Base-by-base conservation (phyloP, 306 rosid genomes). In the Dalbergia cultrata region DNA sequence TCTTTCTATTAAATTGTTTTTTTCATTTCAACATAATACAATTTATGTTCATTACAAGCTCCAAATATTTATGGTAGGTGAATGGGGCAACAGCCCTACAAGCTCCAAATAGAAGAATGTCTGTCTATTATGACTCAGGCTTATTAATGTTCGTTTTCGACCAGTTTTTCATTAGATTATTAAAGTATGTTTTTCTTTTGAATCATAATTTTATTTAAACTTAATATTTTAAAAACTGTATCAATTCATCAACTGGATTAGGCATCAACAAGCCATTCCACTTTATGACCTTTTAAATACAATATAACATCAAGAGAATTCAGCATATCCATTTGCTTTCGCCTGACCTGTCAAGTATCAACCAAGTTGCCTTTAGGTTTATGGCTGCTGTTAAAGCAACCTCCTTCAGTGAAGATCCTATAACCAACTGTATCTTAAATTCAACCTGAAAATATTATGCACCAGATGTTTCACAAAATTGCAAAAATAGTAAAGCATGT, bases 291-390 rank as follows among this genome's bases (percentile, higher is more conserved):
- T 4, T 53, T 62, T 68, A 72, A 8, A 67, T 63, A 35, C 67
- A 57, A 17, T 60, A 60, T 37, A 50, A 81, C 58, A 52, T 68
- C 22, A 35, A 41, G 78, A 43, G 9, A 71, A 82, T 61, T 67
- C 44, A 72, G 37, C 67, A 37, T 72, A 72, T 76, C 33, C 5
- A 26, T 44, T 57, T 68, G 53, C 22, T 68, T 60, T 82, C 17
- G 66, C 72, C 90, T 78, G 37, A 94, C 98, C 94, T 92, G 73
- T 89, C 94, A 39, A 94, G 92, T 75, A 94, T 80, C 16, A 92
- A 54, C 97, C 97, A 92, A 53, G 92, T 88, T 76, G 97, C 88
- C 43, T 89, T 80, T 33, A 82, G 79, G 64, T 45, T 79, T 80
- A 0, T 64, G 57, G 88, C 90, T 37, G 41, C 80, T 53, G 83